phyloP scores from a whole-genome alignment of 192 early-diverging fungal species.

The Geosiphon pyriformis region DNA sequence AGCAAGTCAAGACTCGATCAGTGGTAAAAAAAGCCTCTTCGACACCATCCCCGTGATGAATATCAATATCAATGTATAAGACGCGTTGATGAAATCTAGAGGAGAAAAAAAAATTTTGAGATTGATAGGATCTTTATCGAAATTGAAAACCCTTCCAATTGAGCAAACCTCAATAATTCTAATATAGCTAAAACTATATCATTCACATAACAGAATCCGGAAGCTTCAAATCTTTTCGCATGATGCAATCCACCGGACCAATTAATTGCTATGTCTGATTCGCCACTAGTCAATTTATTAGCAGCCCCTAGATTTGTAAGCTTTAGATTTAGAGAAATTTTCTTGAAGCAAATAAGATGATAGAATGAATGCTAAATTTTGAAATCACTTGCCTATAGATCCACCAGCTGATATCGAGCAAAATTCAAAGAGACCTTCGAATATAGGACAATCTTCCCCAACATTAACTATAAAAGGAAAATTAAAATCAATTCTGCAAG shows the following conservation, averaged over 20 bases:
- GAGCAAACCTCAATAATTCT: slow-evolving; percentile 56
- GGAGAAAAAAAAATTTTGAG: not conserved
- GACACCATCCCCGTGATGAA: slow-evolving; percentile 93
- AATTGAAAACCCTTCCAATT: not conserved
- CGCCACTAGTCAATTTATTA: slow-evolving; percentile 52
- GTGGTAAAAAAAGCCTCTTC: slow-evolving; percentile 93
- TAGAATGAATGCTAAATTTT: not conserved
- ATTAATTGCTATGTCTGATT: slow-evolving; percentile 70
- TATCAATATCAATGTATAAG: slow-evolving; percentile 89
- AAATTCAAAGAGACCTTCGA: slow-evolving; percentile 95
- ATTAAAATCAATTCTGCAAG: not conserved
- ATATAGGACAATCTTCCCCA: slow-evolving; percentile 91
- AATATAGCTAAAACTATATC: slow-evolving; percentile 86
- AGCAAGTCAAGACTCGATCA: slow-evolving; percentile 92
- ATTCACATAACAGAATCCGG: slow-evolving; percentile 93
- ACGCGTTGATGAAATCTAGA: slow-evolving; percentile 76
- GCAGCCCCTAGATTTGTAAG: slow-evolving; percentile 52
- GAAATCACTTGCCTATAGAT: slow-evolving; percentile 63
- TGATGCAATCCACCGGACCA: slow-evolving; percentile 90
- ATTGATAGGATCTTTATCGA: no score
- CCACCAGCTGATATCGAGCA: slow-evolving; percentile 89
- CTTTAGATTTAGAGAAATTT: not conserved
- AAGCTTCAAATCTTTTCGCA: slow-evolving; percentile 79
- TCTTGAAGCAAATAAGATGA: not conserved
- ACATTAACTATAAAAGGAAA: slow-evolving; percentile 57